Evolutionary conservation across 2,329 filamentous ascomycete genomes (phyloP), one percentile per base, ranked within the genome.

Genomic region (Aspergillus sp.): DNA sequence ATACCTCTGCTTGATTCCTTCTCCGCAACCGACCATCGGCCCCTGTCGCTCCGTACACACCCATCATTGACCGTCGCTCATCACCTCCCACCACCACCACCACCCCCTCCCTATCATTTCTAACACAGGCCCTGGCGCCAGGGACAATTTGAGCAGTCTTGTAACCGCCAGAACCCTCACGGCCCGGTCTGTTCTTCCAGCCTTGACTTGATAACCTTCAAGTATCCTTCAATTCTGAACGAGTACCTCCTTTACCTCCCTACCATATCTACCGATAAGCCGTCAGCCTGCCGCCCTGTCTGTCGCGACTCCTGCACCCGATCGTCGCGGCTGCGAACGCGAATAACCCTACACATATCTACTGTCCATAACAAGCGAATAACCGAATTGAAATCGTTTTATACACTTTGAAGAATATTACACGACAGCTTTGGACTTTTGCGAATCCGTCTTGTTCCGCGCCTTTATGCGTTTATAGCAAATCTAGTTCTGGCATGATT

Each of bases 161-260:
- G 27, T 39, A 60, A 49, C 60, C 27, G 54, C 60, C 56, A 53
- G 57, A 57, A n/a, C 44, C 53, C 57, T 13, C 58, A 36, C 49
- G 51, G 60, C 32, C 27, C 50, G 44, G 49, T 54, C 51, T 55
- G 27, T 54, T 51, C 25, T 55, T 60, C 54, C 57, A 50, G 47
- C 39, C 27, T 51, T 44, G 53, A 60, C 60, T 41, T 57, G 54
- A 42, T 38, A 54, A 53, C 52, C 25, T 50, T 30, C 47, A 50
- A 50, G n/a, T 27, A 30, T 30, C 8, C n/a, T 50, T 30, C 25
- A n/a, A 21, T 17, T 19, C 39, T 30, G 3, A 30, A 41, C 21
- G 25, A 47, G 15, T 15, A 39, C 39, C 44, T 53, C 47, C 47
- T 52, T 36, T 5, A n/a, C 11, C 17, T 47, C n/a, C 38, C 39